Base-by-base conservation (phyloP, 345 rosid species). In the Citrus hindsii region DNA sequence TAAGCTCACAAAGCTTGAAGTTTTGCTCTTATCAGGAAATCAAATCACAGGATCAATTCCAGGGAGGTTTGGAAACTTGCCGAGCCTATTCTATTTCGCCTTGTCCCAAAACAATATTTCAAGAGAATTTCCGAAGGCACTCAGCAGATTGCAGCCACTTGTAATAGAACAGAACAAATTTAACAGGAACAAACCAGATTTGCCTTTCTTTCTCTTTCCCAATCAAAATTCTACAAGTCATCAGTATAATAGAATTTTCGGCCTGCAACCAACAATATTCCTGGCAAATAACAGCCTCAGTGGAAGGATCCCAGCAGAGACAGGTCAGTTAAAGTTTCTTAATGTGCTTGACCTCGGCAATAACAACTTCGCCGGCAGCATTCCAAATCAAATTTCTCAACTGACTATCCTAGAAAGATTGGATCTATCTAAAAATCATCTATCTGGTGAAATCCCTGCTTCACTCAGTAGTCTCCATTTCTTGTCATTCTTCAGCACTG, bases 1-100 rank as follows among this genome's bases (percentile, higher is more conserved):
- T 51, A 71, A 66, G 18, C 79, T 85, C 25, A 74, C 24, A 35
- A 58, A 55, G 51, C 74, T 82, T 8, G 60, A 79, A 40, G 81
- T 79, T 7, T 37, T 84, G 71, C 85, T 82, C 37, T 40, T 82
- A 62, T 74, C 85, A 3, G 33, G 69, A 12, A 84, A 84, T 71
- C 75, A 42, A 58, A 38, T 84, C 56, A 82, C 77, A 12, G 85
- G 85, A 69, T 76, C 77, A 9, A 66, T 82, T 71, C 76, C 65
- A 21, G 30, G 18, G 1, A 71, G 76, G 64, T 24, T 78, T 18
- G 76, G 76, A 24, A 63, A 59, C 63, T 28, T 71, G 53, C 64
- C 81, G 1, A 40, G 37, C 25, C 35, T 78, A 6, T 71, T 62
- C 70, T 42, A 33, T 76, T 7, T 79, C 7, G 73, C 67, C 59